Percentiles rank a stretch among this genome's conserved stretches.
phyloP scores from a whole-genome alignment of 1,139 yeast species.

The Martiniozyma asiatica region DNA sequence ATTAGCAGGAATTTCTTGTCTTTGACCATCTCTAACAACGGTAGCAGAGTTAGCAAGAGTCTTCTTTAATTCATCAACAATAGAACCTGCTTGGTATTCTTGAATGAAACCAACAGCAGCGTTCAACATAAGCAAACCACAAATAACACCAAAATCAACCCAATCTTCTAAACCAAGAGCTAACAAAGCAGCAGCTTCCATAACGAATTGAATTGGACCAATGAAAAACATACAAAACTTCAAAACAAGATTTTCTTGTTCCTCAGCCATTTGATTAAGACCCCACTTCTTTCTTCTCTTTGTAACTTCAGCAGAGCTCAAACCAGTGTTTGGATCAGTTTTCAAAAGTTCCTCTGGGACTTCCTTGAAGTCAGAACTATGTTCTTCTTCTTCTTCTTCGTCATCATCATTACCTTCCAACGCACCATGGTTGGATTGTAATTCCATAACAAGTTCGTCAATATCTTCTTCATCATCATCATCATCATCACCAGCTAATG shows the following conservation, averaged over 20 bases:
- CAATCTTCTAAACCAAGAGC: slow-evolving; percentile 98
- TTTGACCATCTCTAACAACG: slow-evolving; percentile 75
- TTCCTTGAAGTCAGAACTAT: slow-evolving; percentile 38
- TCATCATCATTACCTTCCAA: slow-evolving; percentile 31
- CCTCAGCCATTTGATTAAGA: slow-evolving; percentile 91
- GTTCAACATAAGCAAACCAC: slow-evolving; percentile 77
- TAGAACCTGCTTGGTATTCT: slow-evolving; percentile 95
- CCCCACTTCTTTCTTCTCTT: slow-evolving; percentile 92
- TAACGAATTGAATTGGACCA: slow-evolving; percentile 98
- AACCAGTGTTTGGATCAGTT: slow-evolving; percentile 78
- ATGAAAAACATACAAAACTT: slow-evolving; percentile 89
- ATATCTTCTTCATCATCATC: slow-evolving; percentile 29
- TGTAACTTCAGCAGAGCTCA: slow-evolving; percentile 67
- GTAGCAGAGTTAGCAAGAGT: slow-evolving; percentile 83
- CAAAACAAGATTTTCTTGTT: slow-evolving; percentile 67
- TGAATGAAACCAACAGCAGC: slow-evolving; percentile 95
- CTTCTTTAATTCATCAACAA: slow-evolving; percentile 89
- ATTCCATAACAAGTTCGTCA: slow-evolving; percentile 78
- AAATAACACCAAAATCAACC: slow-evolving; percentile 98
- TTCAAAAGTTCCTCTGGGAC: slow-evolving; percentile 85
- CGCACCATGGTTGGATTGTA: slow-evolving; percentile 52
- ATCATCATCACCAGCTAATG: slow-evolving; percentile 6
- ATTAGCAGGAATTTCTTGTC: slow-evolving; percentile 62
- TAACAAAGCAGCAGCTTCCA: slow-evolving; percentile 96
- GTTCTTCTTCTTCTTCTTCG: slow-evolving; percentile 42